A percentile compares a stretch with the other conserved stretches of the same genome.
Conservation (phyloP, 768 basidiomycete species). For the Boletus rubescentipes region DNA sequence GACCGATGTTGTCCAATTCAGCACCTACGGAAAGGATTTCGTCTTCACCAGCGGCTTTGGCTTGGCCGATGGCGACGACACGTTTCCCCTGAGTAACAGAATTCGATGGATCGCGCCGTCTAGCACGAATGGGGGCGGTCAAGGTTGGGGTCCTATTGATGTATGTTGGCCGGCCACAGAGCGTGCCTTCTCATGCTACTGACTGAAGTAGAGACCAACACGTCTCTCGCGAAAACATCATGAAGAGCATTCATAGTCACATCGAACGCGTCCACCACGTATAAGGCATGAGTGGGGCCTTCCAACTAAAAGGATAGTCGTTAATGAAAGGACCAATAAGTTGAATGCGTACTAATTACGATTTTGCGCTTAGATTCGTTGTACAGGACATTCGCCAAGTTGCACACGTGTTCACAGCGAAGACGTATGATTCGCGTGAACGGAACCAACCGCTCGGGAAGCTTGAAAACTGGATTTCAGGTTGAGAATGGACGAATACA, state of each 20-base stretch:
- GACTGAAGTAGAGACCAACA: slow-evolving; percentile 3
- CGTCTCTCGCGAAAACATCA: background rate
- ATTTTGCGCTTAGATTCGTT: slow-evolving; percentile 1
- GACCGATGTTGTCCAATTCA: too few species aligned
- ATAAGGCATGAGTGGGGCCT: background rate
- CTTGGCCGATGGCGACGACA: too few species aligned
- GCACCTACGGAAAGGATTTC: too few species aligned
- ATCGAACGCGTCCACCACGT: background rate
- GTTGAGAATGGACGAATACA: background rate
- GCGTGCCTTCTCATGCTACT: background rate
- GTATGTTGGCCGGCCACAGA: background rate
- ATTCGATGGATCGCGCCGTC: too few species aligned
- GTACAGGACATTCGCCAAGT: slow-evolving; percentile 3
- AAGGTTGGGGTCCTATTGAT: too few species aligned
- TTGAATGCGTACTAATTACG: background rate
- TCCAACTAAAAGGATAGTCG: background rate
- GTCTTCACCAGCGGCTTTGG: too few species aligned
- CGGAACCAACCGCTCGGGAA: slow-evolving; percentile 1
- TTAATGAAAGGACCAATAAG: background rate
- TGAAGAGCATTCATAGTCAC: background rate
- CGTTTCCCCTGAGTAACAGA: too few species aligned
- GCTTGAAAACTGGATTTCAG: background rate
- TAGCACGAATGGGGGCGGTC: too few species aligned
- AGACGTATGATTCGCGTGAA: slow-evolving; percentile 1
- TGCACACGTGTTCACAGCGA: background rate